Evolutionary conservation across 192 early-diverging fungal species (phyloP).

Genomic region (Coemansia sp.): DNA sequence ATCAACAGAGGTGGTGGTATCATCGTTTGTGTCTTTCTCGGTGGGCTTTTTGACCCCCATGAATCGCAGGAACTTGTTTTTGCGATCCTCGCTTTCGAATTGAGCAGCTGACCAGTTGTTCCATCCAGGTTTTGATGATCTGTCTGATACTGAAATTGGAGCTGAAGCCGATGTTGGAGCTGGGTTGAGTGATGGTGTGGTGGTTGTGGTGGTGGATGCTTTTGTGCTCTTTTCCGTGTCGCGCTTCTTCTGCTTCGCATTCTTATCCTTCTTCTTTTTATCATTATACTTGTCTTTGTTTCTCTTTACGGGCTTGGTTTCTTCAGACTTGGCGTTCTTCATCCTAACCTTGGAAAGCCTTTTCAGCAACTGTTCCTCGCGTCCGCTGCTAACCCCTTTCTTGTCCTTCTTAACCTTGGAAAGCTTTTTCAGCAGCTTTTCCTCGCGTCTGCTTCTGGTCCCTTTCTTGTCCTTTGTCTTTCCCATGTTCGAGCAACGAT

Average conservation of each 20-base stretch:
- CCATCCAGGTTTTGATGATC: conserved; percentile 20
- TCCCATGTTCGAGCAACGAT: conserved; percentile 1
- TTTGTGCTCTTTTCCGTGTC: conserved; percentile 7
- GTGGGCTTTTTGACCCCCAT: conserved; percentile 34
- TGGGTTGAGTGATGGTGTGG: no score
- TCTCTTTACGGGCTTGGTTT: conserved; percentile 4
- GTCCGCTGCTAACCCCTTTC: background rate
- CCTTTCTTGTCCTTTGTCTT: conserved; percentile 19
- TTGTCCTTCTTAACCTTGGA: conserved; percentile 15
- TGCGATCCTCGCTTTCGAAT: conserved; percentile 45
- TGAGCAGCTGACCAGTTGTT: conserved; percentile 51
- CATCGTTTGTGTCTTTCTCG: background rate
- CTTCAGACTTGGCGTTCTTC: background rate
- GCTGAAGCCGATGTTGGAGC: background rate
- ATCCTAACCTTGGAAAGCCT: conserved; percentile 12
- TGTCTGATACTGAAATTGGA: background rate
- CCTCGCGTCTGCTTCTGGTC: conserved; percentile 8
- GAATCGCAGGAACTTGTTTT: conserved; percentile 48
- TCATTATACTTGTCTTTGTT: conserved; percentile 17
- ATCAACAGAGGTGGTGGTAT: background rate
- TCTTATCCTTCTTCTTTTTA: conserved; percentile 13
- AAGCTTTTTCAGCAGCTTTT: conserved; percentile 5
- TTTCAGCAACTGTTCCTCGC: conserved; percentile 5
- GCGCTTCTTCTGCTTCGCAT: background rate
- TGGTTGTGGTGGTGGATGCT: background rate